Evolutionary conservation across 768 basidiomycete genomes (phyloP).

Genomic region (Chalciporus chontae): DNA sequence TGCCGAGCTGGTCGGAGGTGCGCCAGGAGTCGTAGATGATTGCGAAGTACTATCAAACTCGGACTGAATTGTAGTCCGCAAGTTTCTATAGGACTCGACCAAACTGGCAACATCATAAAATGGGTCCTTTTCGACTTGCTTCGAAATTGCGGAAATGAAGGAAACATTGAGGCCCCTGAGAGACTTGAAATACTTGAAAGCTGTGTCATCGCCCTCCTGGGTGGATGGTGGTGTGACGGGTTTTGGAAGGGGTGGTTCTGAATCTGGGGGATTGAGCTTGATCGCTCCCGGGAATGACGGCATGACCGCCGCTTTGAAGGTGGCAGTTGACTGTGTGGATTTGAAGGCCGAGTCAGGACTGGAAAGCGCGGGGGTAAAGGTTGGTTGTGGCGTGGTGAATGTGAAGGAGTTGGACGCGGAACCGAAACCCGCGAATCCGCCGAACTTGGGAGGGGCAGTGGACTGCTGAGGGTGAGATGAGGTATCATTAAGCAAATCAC

Average conservation of each 20-base stretch:
- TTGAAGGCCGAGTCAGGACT: conserved; percentile 8
- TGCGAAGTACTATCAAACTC: conserved; percentile 44
- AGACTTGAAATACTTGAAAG: conserved; percentile 58
- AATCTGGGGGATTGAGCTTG: conserved; percentile 21
- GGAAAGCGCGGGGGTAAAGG: conserved; percentile 10
- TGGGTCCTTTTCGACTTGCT: conserved; percentile 63
- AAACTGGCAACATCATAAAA: conserved; percentile 60
- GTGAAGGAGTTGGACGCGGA: conserved; percentile 35
- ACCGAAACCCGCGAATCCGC: conserved; percentile 53
- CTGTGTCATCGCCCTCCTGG: conserved; percentile 30
- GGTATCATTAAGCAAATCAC: conserved; percentile 11
- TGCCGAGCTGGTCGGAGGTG: conserved; percentile 8
- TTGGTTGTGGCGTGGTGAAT: conserved; percentile 31
- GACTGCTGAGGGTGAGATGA: conserved; percentile 20
- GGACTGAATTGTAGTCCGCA: conserved; percentile 52
- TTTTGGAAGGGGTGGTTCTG: conserved; percentile 20
- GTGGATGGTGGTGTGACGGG: conserved; percentile 14
- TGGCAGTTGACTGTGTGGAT: conserved; percentile 12
- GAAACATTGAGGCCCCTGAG: conserved; percentile 76
- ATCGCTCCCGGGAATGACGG: conserved; percentile 13
- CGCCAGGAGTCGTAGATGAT: conserved; percentile 1
- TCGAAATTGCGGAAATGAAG: conserved; percentile 53
- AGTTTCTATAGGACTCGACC: conserved; percentile 55
- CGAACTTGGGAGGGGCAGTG: conserved; percentile 42
- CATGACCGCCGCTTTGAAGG: conserved; percentile 20